phyloP scores from a whole-genome alignment of 179 eudicot species.

The Beta lomatogona region DNA sequence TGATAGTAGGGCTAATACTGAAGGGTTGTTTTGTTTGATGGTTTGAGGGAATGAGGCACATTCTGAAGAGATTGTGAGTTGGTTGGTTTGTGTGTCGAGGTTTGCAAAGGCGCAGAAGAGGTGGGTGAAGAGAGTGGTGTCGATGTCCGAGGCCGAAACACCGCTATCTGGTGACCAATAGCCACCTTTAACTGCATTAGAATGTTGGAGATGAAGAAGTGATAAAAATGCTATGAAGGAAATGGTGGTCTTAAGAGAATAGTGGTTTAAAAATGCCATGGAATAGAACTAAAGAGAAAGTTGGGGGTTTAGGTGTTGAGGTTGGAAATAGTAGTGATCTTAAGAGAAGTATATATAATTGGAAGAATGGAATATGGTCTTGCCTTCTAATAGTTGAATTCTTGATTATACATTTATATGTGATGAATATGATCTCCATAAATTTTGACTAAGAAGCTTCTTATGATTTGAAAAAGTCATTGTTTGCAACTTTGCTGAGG shows the following conservation, averaged over 20 bases:
- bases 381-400: no score
- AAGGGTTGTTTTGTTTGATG: constrained; percentile 48
- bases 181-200: constrained; percentile 42
- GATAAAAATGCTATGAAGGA: not conserved
- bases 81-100: constrained; percentile 38
- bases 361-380: not conserved
- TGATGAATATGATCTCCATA: no score
- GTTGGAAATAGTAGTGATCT: no score
- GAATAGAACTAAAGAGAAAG: not conserved
- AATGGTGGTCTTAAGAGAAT: not conserved
- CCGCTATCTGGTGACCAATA: constrained; percentile 65
- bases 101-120: constrained; percentile 63
- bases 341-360: not conserved
- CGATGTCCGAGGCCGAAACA: constrained; percentile 33
- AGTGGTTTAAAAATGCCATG: not conserved
- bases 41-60: constrained; percentile 60
- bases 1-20: constrained; percentile 56
- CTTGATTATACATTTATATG: no score
- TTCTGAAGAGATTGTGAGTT: constrained; percentile 47
- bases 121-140: constrained; percentile 69
- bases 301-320: not conserved
- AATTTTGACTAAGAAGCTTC: no score
- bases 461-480: no score
- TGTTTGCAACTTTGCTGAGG: no score
- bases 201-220: not conserved